Base-by-base conservation (phyloP, 139 green algal species). In the Parachlorella kessleri region DNA sequence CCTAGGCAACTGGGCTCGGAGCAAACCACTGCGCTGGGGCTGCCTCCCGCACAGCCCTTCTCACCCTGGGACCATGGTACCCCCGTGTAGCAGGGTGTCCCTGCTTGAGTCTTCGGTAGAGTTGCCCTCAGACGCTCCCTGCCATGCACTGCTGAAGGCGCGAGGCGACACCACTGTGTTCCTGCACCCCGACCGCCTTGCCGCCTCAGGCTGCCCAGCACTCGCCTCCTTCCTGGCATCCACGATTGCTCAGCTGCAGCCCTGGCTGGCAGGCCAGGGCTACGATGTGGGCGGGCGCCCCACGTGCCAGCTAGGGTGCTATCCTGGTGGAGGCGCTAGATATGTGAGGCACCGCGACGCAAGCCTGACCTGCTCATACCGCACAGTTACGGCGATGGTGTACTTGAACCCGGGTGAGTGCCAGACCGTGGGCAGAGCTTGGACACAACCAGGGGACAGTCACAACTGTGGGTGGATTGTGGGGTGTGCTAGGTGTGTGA, bases 311-410 rank as follows among this genome's bases (percentile, higher is more conserved):
- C 78, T 94, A 63, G 91, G 89, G 1, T 86, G 82, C 53, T 95
- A 95, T 72, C 91, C 91, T 3, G 91, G 88, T 2, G 75, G 65
- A 7, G 90, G 89, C 3, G 76, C 91, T 0, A 86, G 92, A 18
- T 96, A 95, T 73, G 87, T 92, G 39, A 75, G 92, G 21, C 92
- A 96, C 83, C 38, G 73, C 0, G 92, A 96, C 55, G 79, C 75
- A 0, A 90, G 86, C 26, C 21, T 40, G 21, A 85, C 39, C 63
- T 81, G 79, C 59, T 83, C 89, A 21, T 41, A 78, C 28, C 82
- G 88, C 59, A 66, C 66, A 21, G 30, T 93, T 39, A 96, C 92
- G 21, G 92, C 87, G 38, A 88, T 96, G 6, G 73, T 88, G 21
- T 96, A 96, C 81, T 74, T 93, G 18, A 96, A 95, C 78, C 48